phyloP scores from a whole-genome alignment of 345 rosid species.

The Clarkia xantiana region DNA sequence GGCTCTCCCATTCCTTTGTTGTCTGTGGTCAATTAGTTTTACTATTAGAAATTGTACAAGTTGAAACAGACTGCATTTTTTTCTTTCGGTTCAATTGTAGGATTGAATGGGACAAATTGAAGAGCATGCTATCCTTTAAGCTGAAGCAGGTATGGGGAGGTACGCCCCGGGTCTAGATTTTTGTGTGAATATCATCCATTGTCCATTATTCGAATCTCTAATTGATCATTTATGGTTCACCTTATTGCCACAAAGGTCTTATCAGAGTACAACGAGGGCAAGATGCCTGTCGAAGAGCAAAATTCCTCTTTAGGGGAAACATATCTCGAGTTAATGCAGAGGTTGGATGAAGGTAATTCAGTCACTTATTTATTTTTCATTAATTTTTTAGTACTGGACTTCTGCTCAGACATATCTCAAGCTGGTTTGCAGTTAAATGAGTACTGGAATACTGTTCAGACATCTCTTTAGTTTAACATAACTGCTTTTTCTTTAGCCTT shows the following conservation, averaged over 20 bases:
- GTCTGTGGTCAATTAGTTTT: neutral
- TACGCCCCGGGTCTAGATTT: conserved; percentile 22
- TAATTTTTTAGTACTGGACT: neutral
- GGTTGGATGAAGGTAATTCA: conserved; percentile 44
- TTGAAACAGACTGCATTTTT: neutral
- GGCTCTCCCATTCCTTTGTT: too few species aligned
- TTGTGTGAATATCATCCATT: neutral
- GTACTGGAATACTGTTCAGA: too few species aligned
- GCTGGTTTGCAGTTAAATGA: too few species aligned
- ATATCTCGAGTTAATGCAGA: conserved; percentile 33
- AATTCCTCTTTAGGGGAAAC: conserved; percentile 59
- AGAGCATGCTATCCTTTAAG: conserved; percentile 56
- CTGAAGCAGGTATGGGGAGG: conserved; percentile 97
- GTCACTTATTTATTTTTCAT: neutral
- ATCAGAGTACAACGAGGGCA: conserved; percentile 74
- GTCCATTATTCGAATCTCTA: neutral
- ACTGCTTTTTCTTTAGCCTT: too few species aligned
- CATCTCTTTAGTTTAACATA: too few species aligned
- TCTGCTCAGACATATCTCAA: neutral
- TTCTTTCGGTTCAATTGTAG: conserved; percentile 18
- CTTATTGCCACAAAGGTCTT: conserved; percentile 38
- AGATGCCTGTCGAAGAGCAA: conserved; percentile 47
- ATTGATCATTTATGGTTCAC: conserved; percentile 1
- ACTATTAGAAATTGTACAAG: neutral
- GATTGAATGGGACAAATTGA: conserved; percentile 81